Evolutionary conservation across 2,329 filamentous ascomycete species (phyloP).

Genomic region (Diaporthe sp.): DNA sequence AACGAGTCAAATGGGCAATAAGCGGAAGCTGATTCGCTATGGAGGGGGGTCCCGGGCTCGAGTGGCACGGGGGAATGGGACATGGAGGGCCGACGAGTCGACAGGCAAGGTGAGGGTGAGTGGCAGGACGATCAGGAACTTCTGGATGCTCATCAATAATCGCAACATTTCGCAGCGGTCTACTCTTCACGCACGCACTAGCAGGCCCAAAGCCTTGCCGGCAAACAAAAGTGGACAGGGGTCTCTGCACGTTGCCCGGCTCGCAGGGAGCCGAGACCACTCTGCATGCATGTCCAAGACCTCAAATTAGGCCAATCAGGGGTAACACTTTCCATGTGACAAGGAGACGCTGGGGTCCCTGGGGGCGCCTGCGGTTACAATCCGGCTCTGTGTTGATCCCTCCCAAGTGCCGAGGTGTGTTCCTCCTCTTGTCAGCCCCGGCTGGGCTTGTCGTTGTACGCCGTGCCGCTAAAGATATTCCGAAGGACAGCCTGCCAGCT

Average conservation of each 20-base stretch:
- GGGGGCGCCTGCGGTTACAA: conserved; percentile 17
- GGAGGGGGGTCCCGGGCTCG: not conserved
- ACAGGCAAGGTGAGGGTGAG: not conserved
- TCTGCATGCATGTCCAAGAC: conserved; percentile 30
- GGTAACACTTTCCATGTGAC: conserved; percentile 26
- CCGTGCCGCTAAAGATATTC: conserved; percentile 7
- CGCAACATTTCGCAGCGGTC: not conserved
- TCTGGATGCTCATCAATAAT: conserved; percentile 4
- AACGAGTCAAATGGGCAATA: conserved; percentile 16
- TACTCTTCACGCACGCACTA: not conserved
- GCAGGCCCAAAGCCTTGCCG: conserved; percentile 1
- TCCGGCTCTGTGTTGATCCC: conserved; percentile 13
- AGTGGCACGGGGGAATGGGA: conserved; percentile 9
- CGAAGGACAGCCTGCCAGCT: not conserved
- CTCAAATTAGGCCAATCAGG: conserved; percentile 29
- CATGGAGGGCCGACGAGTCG: not conserved
- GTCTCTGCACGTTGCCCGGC: conserved; percentile 14
- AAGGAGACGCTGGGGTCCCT: conserved; percentile 6
- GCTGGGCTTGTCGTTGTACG: not conserved
- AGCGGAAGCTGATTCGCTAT: conserved; percentile 2
- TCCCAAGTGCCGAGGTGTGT: conserved; percentile 17
- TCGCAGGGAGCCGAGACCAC: conserved; percentile 23
- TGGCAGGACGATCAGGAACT: conserved; percentile 17
- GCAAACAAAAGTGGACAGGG: conserved; percentile 18
- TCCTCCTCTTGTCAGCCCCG: not conserved